phyloP scores from a whole-genome alignment of 2,329 filamentous ascomycete species.

The Aspergillus clavatus region DNA sequence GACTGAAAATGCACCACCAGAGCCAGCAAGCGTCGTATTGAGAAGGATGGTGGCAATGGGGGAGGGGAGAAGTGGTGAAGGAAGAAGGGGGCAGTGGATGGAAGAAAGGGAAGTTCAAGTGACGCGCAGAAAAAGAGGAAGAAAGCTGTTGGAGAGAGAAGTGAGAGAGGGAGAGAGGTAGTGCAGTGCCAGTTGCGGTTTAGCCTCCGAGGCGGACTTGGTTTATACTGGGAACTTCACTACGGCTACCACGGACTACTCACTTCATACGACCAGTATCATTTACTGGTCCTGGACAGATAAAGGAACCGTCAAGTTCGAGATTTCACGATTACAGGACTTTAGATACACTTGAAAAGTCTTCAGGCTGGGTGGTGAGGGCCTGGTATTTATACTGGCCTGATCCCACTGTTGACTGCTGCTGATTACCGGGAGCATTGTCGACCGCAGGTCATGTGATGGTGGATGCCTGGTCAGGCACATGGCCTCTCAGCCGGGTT shows the following conservation, averaged over 20 bases:
- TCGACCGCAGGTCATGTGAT: neutral
- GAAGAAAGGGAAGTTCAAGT: constrained; percentile 12
- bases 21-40: constrained; percentile 5
- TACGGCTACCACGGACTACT: neutral
- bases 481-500: neutral
- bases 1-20: constrained; percentile 6
- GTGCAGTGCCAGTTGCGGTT: neutral
- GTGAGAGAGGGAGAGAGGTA: constrained; percentile 4
- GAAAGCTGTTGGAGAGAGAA: constrained; percentile 20
- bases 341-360: too few species aligned
- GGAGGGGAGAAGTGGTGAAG: constrained; percentile 6
- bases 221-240: neutral
- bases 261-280: neutral
- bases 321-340: too few species aligned
- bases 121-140: constrained; percentile 16
- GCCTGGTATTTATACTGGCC: too few species aligned
- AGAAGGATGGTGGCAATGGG: neutral
- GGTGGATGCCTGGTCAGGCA: neutral
- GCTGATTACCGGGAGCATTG: neutral
- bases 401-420: neutral
- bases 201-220: neutral
- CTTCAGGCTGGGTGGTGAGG: too few species aligned
- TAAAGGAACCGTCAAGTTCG: too few species aligned
- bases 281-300: too few species aligned
- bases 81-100: constrained; percentile 9